Evolutionary conservation across 106 monocot genomes (phyloP).

Genomic region (Allium fistulosum): DNA sequence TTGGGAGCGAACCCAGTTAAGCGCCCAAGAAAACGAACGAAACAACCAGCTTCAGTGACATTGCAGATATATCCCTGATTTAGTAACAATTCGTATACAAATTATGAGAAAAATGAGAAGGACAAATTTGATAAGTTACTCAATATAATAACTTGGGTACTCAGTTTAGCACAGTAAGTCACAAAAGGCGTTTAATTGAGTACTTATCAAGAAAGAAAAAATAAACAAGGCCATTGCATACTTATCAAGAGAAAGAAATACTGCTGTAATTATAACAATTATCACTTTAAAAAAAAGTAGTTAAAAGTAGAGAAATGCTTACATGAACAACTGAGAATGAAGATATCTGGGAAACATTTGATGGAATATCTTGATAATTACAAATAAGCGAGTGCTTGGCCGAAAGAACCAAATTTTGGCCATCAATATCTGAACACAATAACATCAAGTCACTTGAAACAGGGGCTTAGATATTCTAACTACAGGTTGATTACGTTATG

Average conservation of each 20-base stretch:
- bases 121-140: too few species aligned
- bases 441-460: not conserved
- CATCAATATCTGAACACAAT: conserved; percentile 48
- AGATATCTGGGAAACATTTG: conserved; percentile 37
- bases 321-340: conserved; percentile 58
- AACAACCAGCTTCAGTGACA: conserved; percentile 77
- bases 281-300: too few species aligned
- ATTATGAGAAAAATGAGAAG: too few species aligned
- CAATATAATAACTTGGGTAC: too few species aligned
- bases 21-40: conserved; percentile 91
- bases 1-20: conserved; percentile 84
- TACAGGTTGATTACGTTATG: not conserved
- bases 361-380: conserved; percentile 56
- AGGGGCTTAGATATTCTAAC: not conserved
- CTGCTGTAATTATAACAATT: too few species aligned
- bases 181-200: too few species aligned
- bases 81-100: not conserved
- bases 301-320: conserved; percentile 7
- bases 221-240: too few species aligned
- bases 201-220: too few species aligned
- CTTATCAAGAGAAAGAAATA: too few species aligned
- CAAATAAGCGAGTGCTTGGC: conserved; percentile 75
- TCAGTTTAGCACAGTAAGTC: too few species aligned
- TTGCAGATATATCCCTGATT: conserved; percentile 90
- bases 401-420: conserved; percentile 71